Percentiles rank a stretch among this genome's conserved stretches.
These are phyloP conservation scores for Chrysoporthe cubensis DNA, from an alignment of 2,329 filamentous ascomycete species.

Conservation along the genomic window DNA sequence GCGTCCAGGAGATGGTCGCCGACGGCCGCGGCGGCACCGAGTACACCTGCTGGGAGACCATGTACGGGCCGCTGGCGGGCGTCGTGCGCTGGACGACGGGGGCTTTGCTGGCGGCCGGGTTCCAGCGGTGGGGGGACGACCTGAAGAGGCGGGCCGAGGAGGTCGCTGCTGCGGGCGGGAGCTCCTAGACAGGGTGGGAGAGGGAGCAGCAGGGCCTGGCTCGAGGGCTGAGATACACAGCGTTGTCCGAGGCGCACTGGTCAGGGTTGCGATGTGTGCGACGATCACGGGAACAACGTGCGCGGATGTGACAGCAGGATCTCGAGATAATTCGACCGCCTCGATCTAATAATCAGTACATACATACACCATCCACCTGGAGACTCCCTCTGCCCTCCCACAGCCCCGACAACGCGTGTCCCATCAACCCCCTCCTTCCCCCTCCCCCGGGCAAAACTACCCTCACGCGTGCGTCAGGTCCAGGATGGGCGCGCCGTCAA, in stretches of 20 bases:
- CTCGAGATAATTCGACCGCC: too few relatives aligned
- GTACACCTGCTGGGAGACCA: constrained; percentile 52
- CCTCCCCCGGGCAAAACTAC: too few relatives aligned
- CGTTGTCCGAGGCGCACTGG: too few relatives aligned
- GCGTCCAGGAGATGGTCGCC: constrained; percentile 48
- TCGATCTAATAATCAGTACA: too few relatives aligned
- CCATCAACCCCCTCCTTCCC: neutral
- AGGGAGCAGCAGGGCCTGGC: neutral
- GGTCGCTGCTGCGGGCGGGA: neutral
- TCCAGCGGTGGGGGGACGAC: constrained; percentile 45
- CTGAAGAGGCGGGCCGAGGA: constrained; percentile 41
- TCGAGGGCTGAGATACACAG: too few relatives aligned
- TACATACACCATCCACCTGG: too few relatives aligned
- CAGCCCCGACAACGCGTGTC: too few relatives aligned
- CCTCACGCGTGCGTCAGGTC: constrained; percentile 21
- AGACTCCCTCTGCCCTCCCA: too few relatives aligned
- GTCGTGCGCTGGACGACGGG: constrained; percentile 41
- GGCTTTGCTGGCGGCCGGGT: constrained; percentile 38
- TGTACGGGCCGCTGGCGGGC: constrained; percentile 44
- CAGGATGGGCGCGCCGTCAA: constrained; percentile 35
- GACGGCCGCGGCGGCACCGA: constrained; percentile 39
- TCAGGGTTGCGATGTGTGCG: too few relatives aligned
- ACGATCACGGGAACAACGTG: too few relatives aligned
- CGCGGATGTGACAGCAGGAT: too few relatives aligned
- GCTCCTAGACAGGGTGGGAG: too few relatives aligned